Conservation (phyloP, 164 flowering plant species). For the Warburgia ugandensis region DNA sequence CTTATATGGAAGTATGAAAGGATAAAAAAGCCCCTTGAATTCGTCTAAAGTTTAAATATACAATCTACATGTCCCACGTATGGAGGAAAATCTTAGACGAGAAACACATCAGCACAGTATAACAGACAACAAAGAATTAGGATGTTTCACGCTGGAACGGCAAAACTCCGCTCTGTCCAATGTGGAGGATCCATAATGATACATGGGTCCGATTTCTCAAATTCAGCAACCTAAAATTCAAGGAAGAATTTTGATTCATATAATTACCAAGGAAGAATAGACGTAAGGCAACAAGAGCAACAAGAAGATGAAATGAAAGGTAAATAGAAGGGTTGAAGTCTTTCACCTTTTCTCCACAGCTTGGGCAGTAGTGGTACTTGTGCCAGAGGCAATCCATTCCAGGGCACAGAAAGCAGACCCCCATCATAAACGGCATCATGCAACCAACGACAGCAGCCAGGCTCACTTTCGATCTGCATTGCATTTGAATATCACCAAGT, state of each 20-base stretch:
- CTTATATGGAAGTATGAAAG: too few species aligned
- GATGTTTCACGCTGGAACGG: slow-evolving; percentile 71
- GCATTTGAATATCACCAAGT: too few species aligned
- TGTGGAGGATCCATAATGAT: slow-evolving; percentile 75
- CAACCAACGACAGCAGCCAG: slow-evolving; percentile 82
- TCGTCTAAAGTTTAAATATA: too few species aligned
- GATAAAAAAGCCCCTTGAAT: too few species aligned
- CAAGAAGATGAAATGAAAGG: too few species aligned
- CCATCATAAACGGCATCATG: slow-evolving; percentile 83
- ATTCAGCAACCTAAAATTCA: slow-evolving; percentile 96
- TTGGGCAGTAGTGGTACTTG: slow-evolving; percentile 83
- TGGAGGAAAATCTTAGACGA: too few species aligned
- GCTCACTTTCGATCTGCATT: slow-evolving; percentile 85
- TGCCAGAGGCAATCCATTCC: slow-evolving; percentile 98
- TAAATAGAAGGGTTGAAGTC: not conserved
- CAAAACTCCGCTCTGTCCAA: slow-evolving; percentile 72
- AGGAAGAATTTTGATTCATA: too few species aligned
- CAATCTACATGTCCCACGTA: too few species aligned
- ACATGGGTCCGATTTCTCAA: slow-evolving; percentile 75
- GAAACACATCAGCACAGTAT: too few species aligned
- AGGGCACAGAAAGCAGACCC: slow-evolving; percentile 83
- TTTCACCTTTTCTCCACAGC: slow-evolving; percentile 66
- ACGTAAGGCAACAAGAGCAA: too few species aligned
- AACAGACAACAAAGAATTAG: not conserved
- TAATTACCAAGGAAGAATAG: slow-evolving; percentile 1